These are phyloP conservation scores for Rhynchosporium secalis DNA, from an alignment of 2,329 filamentous ascomycete species.

Conservation along the genomic window DNA sequence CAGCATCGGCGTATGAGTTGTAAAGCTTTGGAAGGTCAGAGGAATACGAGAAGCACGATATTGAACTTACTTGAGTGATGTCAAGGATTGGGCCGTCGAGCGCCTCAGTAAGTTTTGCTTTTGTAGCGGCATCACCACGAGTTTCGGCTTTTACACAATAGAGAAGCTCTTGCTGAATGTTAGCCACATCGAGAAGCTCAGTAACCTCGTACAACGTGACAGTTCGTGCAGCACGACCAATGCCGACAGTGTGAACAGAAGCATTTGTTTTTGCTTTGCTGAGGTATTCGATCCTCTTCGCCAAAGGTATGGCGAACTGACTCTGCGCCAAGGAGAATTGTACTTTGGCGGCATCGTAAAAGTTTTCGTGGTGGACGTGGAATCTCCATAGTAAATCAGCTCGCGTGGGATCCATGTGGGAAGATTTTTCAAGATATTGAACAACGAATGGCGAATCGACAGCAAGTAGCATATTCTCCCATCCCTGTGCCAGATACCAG, in stretches of 20 bases:
- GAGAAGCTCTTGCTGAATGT: conserved; percentile 90
- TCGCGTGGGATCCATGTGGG: conserved; percentile 69
- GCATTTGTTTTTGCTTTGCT: conserved; percentile 91
- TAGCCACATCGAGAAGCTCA: conserved; percentile 86
- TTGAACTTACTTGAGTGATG: conserved; percentile 68
- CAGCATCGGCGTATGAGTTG: conserved; percentile 87
- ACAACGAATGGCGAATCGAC: conserved; percentile 85
- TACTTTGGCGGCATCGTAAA: conserved; percentile 83
- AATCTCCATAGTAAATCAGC: conserved; percentile 93
- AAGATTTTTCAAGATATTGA: conserved; percentile 78
- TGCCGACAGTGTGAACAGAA: conserved; percentile 74
- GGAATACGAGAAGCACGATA: conserved; percentile 17
- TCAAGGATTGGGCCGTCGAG: conserved; percentile 78
- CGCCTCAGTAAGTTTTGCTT: conserved; percentile 61
- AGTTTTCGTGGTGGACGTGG: conserved; percentile 80
- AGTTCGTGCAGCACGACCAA: conserved; percentile 80
- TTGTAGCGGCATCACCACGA: conserved; percentile 65
- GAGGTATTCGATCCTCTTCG: conserved; percentile 84
- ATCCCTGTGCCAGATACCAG: conserved; percentile 87
- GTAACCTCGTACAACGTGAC: conserved; percentile 80
- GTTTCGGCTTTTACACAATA: conserved; percentile 73
- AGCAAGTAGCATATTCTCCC: conserved; percentile 80
- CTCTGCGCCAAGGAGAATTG: conserved; percentile 82
- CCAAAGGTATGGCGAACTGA: conserved; percentile 76
- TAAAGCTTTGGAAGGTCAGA: conserved; percentile 63